Evolutionary conservation across 1,284 basidiomycete species (phyloP), one percentile per base, ranked within the genome.

Genomic region (Rhodotorula sp.): DNA sequence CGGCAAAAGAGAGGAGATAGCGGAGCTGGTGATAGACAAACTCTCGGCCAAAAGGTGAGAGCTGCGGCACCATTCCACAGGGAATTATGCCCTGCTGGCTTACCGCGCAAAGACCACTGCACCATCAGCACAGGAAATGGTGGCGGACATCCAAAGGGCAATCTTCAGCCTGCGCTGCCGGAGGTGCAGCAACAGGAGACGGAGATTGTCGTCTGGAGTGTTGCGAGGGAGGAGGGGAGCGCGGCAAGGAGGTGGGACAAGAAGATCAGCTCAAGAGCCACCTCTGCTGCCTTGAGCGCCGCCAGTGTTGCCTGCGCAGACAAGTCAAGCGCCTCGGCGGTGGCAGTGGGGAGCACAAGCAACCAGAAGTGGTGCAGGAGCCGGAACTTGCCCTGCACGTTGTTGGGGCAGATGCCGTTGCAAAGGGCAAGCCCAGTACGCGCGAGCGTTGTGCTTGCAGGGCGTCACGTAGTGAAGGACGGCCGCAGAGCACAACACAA

Each of bases 401-500:
- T 14, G 27, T 46, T 57, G 0, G 63, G 63, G 12, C 46, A 27
- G 34, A 42, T 25, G 45, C 10, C 13, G 48, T 64, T 5, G 42
- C 50, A 49, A n/a, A 66, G 49, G n/a, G 56, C 46, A 8, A 4
- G 3, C 64, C 64, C 64, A 59, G 56, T 50, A 66, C 23, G 41
- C 41, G 16, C 10, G 16, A 7, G 49, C 49, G n/a, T 25, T 10
- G 49, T 34, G 34, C 34, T 34, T 34, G 34, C 34, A 34, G 34
- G 34, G 3, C 34, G 34, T 34, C 34, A 34, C 34, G 34, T 34
- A 34, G 34, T 34, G 34, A 34, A 34, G 34, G 34, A 34, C 5
- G 34, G 34, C 34, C 34, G 34, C 34, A 34, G 34, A 34, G 34
- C 34, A 34, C 34, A 34, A 34, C 34, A 34, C 34, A 34, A 34